Percentiles rank a stretch among this genome's conserved stretches.
These are phyloP conservation scores for Phytopythium oedochilum DNA, from an alignment of 352 stramenopile species.

Conservation along the genomic window DNA sequence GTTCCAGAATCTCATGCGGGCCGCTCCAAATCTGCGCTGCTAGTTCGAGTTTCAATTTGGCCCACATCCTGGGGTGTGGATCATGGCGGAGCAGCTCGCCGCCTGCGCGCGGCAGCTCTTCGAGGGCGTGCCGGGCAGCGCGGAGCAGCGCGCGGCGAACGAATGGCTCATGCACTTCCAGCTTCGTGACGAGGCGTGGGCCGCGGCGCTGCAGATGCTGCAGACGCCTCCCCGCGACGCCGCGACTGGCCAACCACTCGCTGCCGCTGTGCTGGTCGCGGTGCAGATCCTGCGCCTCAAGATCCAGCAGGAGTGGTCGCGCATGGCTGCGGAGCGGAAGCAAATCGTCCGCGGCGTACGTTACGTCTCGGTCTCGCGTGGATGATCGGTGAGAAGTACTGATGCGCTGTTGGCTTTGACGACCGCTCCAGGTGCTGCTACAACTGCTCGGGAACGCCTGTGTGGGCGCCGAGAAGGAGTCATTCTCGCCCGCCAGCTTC, in stretches of 20 bases:
- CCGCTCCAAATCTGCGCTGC: neutral
- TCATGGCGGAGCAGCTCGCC: constrained; percentile 47
- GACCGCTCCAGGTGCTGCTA: constrained; percentile 29
- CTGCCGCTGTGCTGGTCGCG: constrained; percentile 46
- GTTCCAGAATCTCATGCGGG: neutral
- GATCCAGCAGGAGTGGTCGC: constrained; percentile 43
- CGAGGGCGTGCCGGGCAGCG: constrained; percentile 47
- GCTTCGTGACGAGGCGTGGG: constrained; percentile 47
- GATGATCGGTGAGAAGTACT: neutral
- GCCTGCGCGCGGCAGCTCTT: constrained; percentile 61
- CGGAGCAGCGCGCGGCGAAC: constrained; percentile 51
- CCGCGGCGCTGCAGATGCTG: constrained; percentile 49
- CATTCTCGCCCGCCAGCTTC: constrained; percentile 23
- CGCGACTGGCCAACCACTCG: constrained; percentile 12
- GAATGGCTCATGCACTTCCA: constrained; percentile 70
- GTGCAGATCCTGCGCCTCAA: constrained; percentile 73
- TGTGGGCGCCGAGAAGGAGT: constrained; percentile 4
- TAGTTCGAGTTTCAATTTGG: neutral
- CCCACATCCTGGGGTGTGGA: no score
- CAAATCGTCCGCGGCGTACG: constrained; percentile 39
- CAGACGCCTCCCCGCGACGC: constrained; percentile 19
- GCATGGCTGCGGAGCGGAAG: constrained; percentile 28
- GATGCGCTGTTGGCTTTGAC: neutral
- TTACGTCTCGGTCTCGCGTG: no score
- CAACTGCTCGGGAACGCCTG: constrained; percentile 33